Conservation (phyloP, 2,329 filamentous ascomycete species). For the Colletotrichum horii region DNA sequence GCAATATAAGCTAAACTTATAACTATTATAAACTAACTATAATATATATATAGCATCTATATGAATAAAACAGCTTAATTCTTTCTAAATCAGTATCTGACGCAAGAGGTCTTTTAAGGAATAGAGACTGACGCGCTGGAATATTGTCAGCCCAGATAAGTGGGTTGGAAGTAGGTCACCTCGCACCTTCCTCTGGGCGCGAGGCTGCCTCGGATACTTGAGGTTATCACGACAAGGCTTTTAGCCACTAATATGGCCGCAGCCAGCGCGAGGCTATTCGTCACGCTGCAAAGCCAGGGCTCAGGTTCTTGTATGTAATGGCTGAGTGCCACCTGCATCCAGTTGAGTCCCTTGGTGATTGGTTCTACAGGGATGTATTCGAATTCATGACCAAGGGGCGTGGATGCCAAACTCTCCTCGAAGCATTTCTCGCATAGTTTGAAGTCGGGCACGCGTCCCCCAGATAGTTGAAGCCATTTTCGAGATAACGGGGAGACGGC, state of each 20-base stretch:
- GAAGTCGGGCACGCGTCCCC: conserved; percentile 27
- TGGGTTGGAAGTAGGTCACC: no score
- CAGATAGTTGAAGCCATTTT: conserved; percentile 31
- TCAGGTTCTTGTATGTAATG: neutral
- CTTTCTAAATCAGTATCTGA: no score
- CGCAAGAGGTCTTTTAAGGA: no score
- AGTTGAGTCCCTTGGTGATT: neutral
- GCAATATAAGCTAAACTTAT: no score
- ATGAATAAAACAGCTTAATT: no score
- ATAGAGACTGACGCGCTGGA: no score
- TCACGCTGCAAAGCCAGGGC: neutral
- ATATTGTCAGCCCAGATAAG: no score
- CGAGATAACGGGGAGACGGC: conserved; percentile 24
- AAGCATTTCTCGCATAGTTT: conserved; percentile 39
- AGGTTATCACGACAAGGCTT: no score
- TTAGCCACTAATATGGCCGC: conserved; percentile 31
- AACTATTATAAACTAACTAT: no score
- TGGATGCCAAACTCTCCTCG: conserved; percentile 35
- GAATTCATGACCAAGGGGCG: conserved; percentile 31
- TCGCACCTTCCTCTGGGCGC: no score
- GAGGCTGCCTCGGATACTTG: no score
- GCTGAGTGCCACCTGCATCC: conserved; percentile 1
- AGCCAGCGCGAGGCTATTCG: conserved; percentile 13
- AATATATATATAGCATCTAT: no score
- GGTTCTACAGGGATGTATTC: neutral